phyloP scores from a whole-genome alignment of 805 yeast genomes.

The Hanseniaspora meyeri region DNA sequence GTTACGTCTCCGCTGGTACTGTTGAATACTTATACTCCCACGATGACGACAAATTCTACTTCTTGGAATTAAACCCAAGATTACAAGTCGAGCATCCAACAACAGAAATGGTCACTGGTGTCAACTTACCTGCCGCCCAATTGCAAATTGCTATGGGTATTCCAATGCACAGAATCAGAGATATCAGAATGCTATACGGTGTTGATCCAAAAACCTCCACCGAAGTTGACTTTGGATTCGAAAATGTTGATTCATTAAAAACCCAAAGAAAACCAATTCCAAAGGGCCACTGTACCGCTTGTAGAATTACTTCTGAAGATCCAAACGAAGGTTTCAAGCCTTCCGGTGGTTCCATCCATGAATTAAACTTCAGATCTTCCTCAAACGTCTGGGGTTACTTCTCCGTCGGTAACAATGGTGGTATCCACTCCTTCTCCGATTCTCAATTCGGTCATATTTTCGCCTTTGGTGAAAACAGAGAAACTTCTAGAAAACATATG shows the following conservation, averaged over 20 bases:
- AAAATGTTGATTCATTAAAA: constrained; percentile 52
- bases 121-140: constrained; percentile 95
- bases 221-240: constrained; percentile 81
- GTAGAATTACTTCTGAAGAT: constrained; percentile 97
- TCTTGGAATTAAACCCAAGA: constrained; percentile 94
- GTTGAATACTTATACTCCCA: constrained; percentile 94
- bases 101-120: constrained; percentile 98
- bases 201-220: constrained; percentile 90
- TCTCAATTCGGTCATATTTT: constrained; percentile 98
- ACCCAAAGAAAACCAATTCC: constrained; percentile 89
- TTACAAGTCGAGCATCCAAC: constrained; percentile 99
- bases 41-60: constrained; percentile 87
- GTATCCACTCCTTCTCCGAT: constrained; percentile 94
- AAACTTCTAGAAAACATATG: constrained; percentile 96
- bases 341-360: constrained; percentile 91
- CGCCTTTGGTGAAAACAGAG: constrained; percentile 97
- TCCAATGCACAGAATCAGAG: constrained; percentile 88
- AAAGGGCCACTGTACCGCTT: constrained; percentile 97
- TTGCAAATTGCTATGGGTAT: constrained; percentile 99
- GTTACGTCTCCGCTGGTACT: constrained; percentile 98
- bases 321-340: constrained; percentile 99
- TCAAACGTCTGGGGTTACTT: constrained; percentile 99
- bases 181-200: constrained; percentile 85
- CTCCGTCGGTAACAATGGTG: constrained; percentile 91
- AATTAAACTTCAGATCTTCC: constrained; percentile 89